Conservation (phyloP, 2,329 filamentous ascomycete species). For the Colletotrichum salicis region DNA sequence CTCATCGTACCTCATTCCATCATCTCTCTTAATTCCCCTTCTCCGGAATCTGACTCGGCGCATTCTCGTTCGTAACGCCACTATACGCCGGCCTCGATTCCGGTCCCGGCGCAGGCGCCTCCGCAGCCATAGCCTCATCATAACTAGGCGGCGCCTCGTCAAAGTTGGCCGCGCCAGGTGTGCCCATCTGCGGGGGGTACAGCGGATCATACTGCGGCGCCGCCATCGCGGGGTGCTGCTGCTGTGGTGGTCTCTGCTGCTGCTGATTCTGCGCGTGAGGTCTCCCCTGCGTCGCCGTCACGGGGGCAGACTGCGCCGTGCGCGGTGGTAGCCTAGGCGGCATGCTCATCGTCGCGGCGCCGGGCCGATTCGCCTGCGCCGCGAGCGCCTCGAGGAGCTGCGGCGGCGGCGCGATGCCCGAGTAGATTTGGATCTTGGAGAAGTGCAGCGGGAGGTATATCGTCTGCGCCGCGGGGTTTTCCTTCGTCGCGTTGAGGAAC, state of each 20-base stretch:
- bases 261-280: background rate
- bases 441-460: conserved; percentile 84
- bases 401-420: conserved; percentile 84
- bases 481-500: conserved; percentile 39
- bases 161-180: conserved; percentile 54
- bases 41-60: conserved; percentile 59
- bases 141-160: conserved; percentile 94
- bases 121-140: conserved; percentile 88
- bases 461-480: conserved; percentile 60
- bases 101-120: conserved; percentile 72
- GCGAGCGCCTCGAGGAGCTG: conserved; percentile 75
- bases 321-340: conserved; percentile 51
- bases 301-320: conserved; percentile 41
- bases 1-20: no score
- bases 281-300: conserved; percentile 37
- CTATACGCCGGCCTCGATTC: conserved; percentile 78
- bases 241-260: conserved; percentile 39
- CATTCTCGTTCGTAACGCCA: conserved; percentile 71
- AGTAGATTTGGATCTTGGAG: conserved; percentile 80
- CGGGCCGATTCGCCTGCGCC: conserved; percentile 41
- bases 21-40: conserved; percentile 46
- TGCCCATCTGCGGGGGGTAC: conserved; percentile 68
- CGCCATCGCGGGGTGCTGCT: conserved; percentile 36
- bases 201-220: conserved; percentile 57
- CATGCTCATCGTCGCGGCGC: conserved; percentile 50